Conservation (phyloP, 768 basidiomycete species). For the Pisolithus microcarpus region DNA sequence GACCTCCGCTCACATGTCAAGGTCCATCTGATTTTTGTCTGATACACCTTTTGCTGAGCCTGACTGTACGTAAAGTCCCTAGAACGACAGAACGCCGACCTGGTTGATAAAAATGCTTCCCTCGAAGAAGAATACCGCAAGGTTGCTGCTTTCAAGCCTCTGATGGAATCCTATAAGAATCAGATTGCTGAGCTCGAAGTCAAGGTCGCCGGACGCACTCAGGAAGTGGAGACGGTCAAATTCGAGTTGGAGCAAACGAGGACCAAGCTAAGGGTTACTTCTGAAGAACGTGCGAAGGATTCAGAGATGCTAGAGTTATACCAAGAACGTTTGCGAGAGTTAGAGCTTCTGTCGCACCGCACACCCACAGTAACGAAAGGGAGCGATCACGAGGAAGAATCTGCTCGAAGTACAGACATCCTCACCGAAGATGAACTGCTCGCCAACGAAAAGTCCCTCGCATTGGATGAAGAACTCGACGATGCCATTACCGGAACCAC, state of each 20-base stretch:
- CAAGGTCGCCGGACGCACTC: constrained; percentile 55
- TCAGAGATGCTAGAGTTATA: constrained; percentile 82
- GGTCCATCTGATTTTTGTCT: constrained; percentile 33
- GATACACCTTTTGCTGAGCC: neutral
- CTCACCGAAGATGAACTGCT: constrained; percentile 41
- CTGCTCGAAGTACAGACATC: constrained; percentile 17
- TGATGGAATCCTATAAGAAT: constrained; percentile 88
- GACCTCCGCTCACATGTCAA: constrained; percentile 84
- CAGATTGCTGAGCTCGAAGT: constrained; percentile 78
- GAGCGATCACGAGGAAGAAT: constrained; percentile 13
- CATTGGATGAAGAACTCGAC: constrained; percentile 80
- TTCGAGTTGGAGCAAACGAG: constrained; percentile 74
- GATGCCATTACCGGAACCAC: constrained; percentile 77
- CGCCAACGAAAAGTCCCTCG: constrained; percentile 45
- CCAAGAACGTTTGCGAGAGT: constrained; percentile 84
- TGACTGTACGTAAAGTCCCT: constrained; percentile 46
- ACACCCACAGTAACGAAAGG: constrained; percentile 29
- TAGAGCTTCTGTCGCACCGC: constrained; percentile 63
- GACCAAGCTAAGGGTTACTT: constrained; percentile 58
- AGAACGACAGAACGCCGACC: constrained; percentile 87
- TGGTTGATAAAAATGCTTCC: constrained; percentile 85
- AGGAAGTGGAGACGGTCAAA: constrained; percentile 65
- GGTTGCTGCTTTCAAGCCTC: constrained; percentile 75
- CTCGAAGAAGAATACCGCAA: constrained; percentile 92
- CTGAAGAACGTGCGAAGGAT: constrained; percentile 69